These are phyloP conservation scores for Diutina ranongensis DNA, from an alignment of 1,139 yeast genomes.

Conservation along the genomic window DNA sequence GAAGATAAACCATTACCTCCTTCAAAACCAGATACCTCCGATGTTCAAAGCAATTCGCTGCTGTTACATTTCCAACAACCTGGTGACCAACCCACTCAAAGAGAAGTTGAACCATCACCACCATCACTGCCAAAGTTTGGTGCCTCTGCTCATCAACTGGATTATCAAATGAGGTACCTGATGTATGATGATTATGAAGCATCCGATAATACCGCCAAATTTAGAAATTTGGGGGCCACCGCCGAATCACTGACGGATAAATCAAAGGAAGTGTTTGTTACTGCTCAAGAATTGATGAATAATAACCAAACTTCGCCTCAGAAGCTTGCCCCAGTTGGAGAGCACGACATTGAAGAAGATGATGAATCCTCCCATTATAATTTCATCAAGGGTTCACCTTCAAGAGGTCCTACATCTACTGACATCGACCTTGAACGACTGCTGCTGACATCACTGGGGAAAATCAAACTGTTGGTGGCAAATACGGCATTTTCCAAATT, in stretches of 20 bases:
- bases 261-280: conserved; percentile 1
- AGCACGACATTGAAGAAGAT: background rate
- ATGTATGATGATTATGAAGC: background rate
- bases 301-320: background rate
- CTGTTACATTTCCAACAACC: background rate
- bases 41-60: background rate
- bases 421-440: background rate
- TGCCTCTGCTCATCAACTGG: background rate
- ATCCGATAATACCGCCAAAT: background rate
- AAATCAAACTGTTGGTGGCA: background rate
- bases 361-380: background rate
- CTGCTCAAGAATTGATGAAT: background rate
- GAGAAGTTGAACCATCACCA: too few species aligned
- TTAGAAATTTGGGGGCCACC: conserved; percentile 1
- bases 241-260: background rate
- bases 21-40: background rate
- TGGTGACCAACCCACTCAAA: background rate
- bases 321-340: background rate
- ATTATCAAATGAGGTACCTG: background rate
- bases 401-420: background rate
- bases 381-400: background rate
- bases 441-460: background rate
- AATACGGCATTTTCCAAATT: conserved; percentile 1
- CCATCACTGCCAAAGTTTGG: background rate
- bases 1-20: background rate